Evolutionary conservation across 805 yeast species (phyloP), one percentile per base, ranked within the genome.

Genomic region (Saccharomyces mikatae): DNA sequence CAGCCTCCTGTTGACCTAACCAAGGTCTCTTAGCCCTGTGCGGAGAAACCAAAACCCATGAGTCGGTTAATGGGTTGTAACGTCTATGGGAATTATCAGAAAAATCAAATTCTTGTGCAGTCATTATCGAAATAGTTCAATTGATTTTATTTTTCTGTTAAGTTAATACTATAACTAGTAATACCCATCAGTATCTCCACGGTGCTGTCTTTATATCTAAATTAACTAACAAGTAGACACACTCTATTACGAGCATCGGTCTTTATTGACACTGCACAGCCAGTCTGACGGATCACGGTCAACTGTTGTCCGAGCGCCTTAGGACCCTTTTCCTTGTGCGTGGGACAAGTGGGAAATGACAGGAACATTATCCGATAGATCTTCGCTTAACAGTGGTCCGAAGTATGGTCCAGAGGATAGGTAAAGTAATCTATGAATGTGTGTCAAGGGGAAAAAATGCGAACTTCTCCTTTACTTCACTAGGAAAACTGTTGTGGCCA

Each of bases 21-120:
- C 91, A 86, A 22, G 92, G 91, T 60, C 92, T 75, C 67, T 84
- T 83, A 30, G 89, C 81, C 54, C 91, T 74, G 64, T 86, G 92
- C 5, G 92, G 91, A 14, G 89, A 84, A 51, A 86, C 85, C 51
- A 86, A 73, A 27, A 86, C 82, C 81, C 84, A 83, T n/a, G 78
- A 69, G 52, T 80, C 80, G n/a, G 85, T 76, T 58, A 86, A 75
- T 3, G 89, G 89, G 62, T 86, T 86, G 69, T 74, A 81, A 50
- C 92, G 76, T 59, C 89, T 78, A 63, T 86, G 91, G 1, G 88
- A 80, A 59, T 80, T 79, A 60, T 80, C 81, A 46, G 79, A 72
- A 55, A 78, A 78, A 64, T 77, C 80, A 58, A 80, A 79, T 26
- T 55, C 51, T 50, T 55, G 58, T 22, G 48, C 47, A 26, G 58